phyloP scores from a whole-genome alignment of 78 protist genomes.

The Isochrysis galbana region DNA sequence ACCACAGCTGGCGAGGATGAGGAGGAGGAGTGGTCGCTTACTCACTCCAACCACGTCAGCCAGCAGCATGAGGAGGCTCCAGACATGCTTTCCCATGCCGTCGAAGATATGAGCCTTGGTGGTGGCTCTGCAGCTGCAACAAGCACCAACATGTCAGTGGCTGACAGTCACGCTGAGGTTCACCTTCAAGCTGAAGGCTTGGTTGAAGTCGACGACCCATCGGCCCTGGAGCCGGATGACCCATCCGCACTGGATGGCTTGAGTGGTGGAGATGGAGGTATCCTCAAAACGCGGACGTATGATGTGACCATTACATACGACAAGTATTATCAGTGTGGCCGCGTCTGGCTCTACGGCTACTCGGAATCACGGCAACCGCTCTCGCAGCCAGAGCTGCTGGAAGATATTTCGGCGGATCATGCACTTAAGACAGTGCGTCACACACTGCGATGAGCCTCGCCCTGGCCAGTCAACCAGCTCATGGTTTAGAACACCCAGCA shows the following conservation, averaged over 20 bases:
- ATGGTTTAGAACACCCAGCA: too few relatives aligned
- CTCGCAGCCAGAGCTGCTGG: constrained; percentile 70
- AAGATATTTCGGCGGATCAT: constrained; percentile 94
- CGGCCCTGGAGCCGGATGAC: too few relatives aligned
- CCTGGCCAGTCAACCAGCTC: too few relatives aligned
- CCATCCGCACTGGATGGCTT: too few relatives aligned
- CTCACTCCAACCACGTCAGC: constrained; percentile 2
- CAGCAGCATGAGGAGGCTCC: background rate
- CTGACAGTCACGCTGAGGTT: background rate
- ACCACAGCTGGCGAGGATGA: constrained; percentile 37
- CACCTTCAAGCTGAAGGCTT: constrained; percentile 70
- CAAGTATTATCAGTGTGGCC: constrained; percentile 89
- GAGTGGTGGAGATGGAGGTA: too few relatives aligned
- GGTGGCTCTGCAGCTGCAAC: background rate
- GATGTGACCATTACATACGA: constrained; percentile 84
- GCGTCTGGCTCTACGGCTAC: constrained; percentile 90
- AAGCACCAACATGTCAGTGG: background rate
- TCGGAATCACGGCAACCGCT: constrained; percentile 79
- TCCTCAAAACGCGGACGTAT: constrained; percentile 23
- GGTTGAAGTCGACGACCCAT: constrained; percentile 56
- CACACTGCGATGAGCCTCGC: too few relatives aligned
- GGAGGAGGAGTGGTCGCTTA: constrained; percentile 59
- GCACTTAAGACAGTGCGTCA: constrained; percentile 86
- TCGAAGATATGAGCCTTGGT: background rate
- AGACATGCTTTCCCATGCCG: background rate